Evolutionary conservation across 495 filamentous ascomycete genomes (phyloP).

Genomic region (Penicillium steckii): DNA sequence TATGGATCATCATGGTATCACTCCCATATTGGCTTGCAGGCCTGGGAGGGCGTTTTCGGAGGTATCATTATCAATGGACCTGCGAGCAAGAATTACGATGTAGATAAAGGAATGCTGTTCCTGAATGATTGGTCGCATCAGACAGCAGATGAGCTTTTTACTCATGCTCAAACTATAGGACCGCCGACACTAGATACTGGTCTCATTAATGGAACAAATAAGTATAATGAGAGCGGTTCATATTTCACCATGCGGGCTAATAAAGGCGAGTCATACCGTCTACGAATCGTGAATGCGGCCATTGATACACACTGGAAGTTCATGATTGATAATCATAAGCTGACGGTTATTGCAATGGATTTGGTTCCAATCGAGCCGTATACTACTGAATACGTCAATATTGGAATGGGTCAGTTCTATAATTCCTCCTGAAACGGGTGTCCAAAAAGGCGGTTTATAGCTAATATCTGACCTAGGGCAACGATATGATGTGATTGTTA

Average conservation of each 20-base stretch:
- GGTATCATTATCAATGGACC: conserved; percentile 40
- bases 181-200: conserved; percentile 39
- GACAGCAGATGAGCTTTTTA: conserved; percentile 20
- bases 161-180: conserved; percentile 5
- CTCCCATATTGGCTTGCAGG: conserved; percentile 65
- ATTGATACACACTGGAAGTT: conserved; percentile 49
- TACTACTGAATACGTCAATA: conserved; percentile 41
- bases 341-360: conserved; percentile 48
- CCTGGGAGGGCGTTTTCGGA: conserved; percentile 40
- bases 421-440: too few species aligned
- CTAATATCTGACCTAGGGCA: conserved; percentile 42
- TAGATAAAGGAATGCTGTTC: conserved; percentile 58
- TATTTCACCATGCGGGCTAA: conserved; percentile 37
- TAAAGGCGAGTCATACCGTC: conserved; percentile 44
- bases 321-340: conserved; percentile 46
- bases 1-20: conserved; percentile 82
- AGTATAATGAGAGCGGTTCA: conserved; percentile 35
- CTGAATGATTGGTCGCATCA: conserved; percentile 59
- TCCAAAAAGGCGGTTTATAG: background rate
- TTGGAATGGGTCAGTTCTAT: conserved; percentile 54
- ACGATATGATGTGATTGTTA: conserved; percentile 68
- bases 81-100: conserved; percentile 63
- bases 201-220: conserved; percentile 54
- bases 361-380: conserved; percentile 51
- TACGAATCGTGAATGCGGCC: conserved; percentile 49